phyloP scores from a whole-genome alignment of 1,139 yeast genomes.

The Blastobotrys buckinghamii region DNA sequence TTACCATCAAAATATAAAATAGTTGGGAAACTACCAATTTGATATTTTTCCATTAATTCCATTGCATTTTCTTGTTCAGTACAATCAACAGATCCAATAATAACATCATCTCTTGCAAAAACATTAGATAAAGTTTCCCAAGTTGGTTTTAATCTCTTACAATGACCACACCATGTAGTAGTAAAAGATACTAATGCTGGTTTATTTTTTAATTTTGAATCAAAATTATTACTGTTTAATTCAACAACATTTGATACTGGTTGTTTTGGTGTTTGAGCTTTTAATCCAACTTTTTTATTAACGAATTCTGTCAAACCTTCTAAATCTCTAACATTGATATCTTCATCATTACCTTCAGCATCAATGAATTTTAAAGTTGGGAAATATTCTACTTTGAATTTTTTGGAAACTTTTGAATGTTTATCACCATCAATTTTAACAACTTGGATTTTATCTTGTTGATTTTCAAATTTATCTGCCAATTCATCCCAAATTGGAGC shows the following conservation, averaged over 20 bases:
- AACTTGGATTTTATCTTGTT: slow-evolving; percentile 41
- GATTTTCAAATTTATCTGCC: slow-evolving; percentile 44
- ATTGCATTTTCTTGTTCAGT: slow-evolving; percentile 43
- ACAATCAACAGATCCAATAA: slow-evolving; percentile 46
- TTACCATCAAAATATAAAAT: slow-evolving; percentile 43
- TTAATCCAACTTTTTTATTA: slow-evolving; percentile 32
- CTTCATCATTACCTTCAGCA: slow-evolving; percentile 30
- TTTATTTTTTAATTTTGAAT: slow-evolving; percentile 21
- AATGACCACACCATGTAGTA: slow-evolving; percentile 78
- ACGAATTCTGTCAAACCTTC: slow-evolving; percentile 42
- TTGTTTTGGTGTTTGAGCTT: slow-evolving; percentile 16
- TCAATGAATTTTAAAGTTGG: slow-evolving; percentile 59
- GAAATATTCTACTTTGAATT: slow-evolving; percentile 54
- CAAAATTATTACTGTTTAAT: slow-evolving; percentile 30
- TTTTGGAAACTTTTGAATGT: slow-evolving; percentile 48
- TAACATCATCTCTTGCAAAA: slow-evolving; percentile 41
- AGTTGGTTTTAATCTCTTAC: slow-evolving; percentile 59
- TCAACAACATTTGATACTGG: slow-evolving; percentile 35
- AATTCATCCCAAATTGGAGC: slow-evolving; percentile 62
- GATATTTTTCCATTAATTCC: slow-evolving; percentile 40
- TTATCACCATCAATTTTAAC: slow-evolving; percentile 62
- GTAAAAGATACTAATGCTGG: slow-evolving; percentile 44
- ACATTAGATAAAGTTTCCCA: slow-evolving; percentile 53
- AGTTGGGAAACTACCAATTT: slow-evolving; percentile 48
- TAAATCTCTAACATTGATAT: slow-evolving; percentile 37